Conservation (phyloP, 2,329 filamentous ascomycete genomes). For the Corinectria fuckeliana region DNA sequence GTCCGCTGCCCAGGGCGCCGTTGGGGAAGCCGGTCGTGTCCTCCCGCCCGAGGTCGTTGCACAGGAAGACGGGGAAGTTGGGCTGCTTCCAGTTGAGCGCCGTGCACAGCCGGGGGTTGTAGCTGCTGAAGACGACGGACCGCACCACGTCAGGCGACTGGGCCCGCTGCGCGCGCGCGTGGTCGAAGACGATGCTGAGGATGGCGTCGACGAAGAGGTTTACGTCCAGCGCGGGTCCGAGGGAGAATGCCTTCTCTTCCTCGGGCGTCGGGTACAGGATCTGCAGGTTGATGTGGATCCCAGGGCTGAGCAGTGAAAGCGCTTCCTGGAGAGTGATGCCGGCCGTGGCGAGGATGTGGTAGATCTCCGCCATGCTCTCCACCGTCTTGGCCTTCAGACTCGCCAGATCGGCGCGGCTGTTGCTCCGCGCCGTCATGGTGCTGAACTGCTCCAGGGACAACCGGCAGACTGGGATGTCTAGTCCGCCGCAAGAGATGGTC, state of each 20-base stretch:
- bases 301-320: conserved; percentile 74
- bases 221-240: conserved; percentile 80
- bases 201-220: conserved; percentile 87
- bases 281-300: conserved; percentile 91
- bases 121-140: conserved; percentile 93
- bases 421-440: conserved; percentile 53
- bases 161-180: conserved; percentile 72
- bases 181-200: conserved; percentile 86
- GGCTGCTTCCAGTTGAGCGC: conserved; percentile 99
- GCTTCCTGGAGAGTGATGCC: conserved; percentile 83
- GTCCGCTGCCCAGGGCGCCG: conserved; percentile 63
- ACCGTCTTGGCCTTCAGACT: conserved; percentile 54
- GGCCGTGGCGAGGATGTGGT: conserved; percentile 74
- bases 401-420: conserved; percentile 52
- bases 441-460: conserved; percentile 77
- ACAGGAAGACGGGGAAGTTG: conserved; percentile 95
- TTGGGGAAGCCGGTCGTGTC: conserved; percentile 49
- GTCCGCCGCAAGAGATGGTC: conserved; percentile 75
- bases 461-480: conserved; percentile 83
- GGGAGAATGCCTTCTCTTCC: conserved; percentile 73
- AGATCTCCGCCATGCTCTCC: conserved; percentile 67
- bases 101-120: conserved; percentile 88
- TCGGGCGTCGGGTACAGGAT: conserved; percentile 81
- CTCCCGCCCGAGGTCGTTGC: conserved; percentile 84
- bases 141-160: conserved; percentile 75